Evolutionary conservation across 2,329 filamentous ascomycete species (phyloP), one percentile per base, ranked within the genome.

Genomic region (Aureobasidium sp.): DNA sequence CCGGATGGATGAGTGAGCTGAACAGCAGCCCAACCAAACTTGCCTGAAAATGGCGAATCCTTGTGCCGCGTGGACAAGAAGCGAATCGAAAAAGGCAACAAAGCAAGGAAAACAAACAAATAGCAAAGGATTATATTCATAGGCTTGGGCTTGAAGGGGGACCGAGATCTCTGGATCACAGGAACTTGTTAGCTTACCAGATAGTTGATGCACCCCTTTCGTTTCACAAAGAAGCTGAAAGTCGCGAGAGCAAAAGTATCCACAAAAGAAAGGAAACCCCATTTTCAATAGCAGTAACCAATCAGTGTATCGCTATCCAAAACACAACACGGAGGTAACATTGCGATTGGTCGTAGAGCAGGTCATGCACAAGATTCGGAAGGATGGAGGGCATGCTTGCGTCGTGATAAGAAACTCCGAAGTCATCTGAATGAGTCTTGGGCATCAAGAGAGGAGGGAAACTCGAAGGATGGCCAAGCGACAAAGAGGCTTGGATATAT

Each of bases 71-170:
- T 47, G 53, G 27, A 42, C 37, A 39, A 32, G 16, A 7, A 5
- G 14, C 34, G 27, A 2, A 3, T 5, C n/a, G 25, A 41, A 54
- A 34, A 37, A 37, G n/a, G 48, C 48, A 37, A 29, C 37, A 42
- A 48, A 32, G 16, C 45, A 48, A 45, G 14, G 42, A 25, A 47
- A 57, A 57, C 29, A 47, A 57, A 57, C 53, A 57, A 57, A n/a
- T 10, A 32, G 2, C 29, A 37, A 30, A 57, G 30, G 41, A 34
- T 32, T 8, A 9, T 39, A 6, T 16, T 21, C 16, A 53, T 53
- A 29, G 11, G 9, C 9, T 21, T 42, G 13, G 25, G 45, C 29
- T 29, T 41, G 27, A 11, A 30, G n/a, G 29, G 21, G 11, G 5
- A 34, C 5, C 5, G 25, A 34, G 16, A 11, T 34, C 2, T 39